phyloP scores from a whole-genome alignment of 2,329 filamentous ascomycete genomes.

The Beauveria pseudobassiana region DNA sequence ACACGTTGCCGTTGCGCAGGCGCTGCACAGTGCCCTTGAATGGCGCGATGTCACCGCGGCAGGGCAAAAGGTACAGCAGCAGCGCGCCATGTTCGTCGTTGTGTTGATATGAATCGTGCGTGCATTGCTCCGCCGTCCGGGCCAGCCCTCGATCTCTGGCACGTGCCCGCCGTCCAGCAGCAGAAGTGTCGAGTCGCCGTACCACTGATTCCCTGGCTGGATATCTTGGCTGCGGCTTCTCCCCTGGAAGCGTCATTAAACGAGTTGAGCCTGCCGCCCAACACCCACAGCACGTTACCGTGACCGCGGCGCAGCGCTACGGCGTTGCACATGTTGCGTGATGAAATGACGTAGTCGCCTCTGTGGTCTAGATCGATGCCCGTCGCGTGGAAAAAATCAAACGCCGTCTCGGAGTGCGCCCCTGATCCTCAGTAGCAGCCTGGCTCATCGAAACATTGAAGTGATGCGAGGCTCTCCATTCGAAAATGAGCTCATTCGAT shows the following conservation, averaged over 20 bases:
- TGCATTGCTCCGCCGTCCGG: constrained; percentile 24
- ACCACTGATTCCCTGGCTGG: constrained; percentile 28
- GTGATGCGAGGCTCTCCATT: constrained; percentile 32
- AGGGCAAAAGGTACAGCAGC: no score
- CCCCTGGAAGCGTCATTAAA: constrained; percentile 48
- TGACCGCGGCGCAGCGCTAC: constrained; percentile 32
- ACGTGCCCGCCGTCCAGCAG: constrained; percentile 30
- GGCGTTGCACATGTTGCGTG: constrained; percentile 40
- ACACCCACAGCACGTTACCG: constrained; percentile 35
- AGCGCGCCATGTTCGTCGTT: constrained; percentile 34
- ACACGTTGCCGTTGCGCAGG: constrained; percentile 41
- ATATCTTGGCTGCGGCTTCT: constrained; percentile 46
- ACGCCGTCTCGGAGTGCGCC: constrained; percentile 24
- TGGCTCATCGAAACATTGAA: constrained; percentile 17
- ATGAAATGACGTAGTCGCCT: constrained; percentile 46
- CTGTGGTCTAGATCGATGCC: constrained; percentile 43
- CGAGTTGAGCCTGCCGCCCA: constrained; percentile 40
- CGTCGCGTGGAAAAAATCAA: constrained; percentile 54
- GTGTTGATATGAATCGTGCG: constrained; percentile 40
- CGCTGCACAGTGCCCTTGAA: constrained; percentile 40
- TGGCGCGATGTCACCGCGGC: constrained; percentile 36
- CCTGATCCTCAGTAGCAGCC: constrained; percentile 15
- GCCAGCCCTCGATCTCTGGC: not conserved
- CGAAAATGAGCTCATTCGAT: constrained; percentile 40
- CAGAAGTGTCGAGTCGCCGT: constrained; percentile 38